phyloP scores from a whole-genome alignment of 192 early-diverging fungal genomes.

The Thamnidium elegans region DNA sequence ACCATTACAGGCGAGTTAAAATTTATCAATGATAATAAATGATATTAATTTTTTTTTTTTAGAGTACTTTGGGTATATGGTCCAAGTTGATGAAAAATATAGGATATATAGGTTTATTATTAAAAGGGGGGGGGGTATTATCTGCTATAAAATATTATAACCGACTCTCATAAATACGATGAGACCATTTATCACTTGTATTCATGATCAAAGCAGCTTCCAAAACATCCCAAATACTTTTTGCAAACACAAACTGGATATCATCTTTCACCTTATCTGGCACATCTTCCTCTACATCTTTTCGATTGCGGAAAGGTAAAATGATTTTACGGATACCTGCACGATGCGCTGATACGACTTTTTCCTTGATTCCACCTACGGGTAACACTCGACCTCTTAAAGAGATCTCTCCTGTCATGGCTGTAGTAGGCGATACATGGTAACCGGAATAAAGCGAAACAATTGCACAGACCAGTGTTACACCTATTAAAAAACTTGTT shows the following conservation, averaged over 20 bases:
- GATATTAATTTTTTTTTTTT: no score
- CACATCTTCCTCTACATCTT: slow-evolving; percentile 69
- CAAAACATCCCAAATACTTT: slow-evolving; percentile 61
- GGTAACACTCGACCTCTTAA: slow-evolving; percentile 75
- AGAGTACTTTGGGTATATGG: no score
- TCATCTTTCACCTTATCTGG: slow-evolving; percentile 59
- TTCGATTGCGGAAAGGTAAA: slow-evolving; percentile 63
- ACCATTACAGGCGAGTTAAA: no score
- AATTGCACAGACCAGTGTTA: slow-evolving; percentile 71
- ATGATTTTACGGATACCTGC: slow-evolving; percentile 68
- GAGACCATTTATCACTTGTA: no score
- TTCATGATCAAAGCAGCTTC: slow-evolving; percentile 39
- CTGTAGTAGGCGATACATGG: slow-evolving; percentile 52
- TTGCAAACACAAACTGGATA: slow-evolving; percentile 65
- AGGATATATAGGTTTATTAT: no score
- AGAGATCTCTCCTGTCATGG: slow-evolving; percentile 89
- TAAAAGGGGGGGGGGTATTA: no score
- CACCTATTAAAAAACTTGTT: not conserved
- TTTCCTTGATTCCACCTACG: slow-evolving; percentile 87
- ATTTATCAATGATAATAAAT: no score
- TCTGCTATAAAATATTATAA: no score
- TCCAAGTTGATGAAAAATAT: no score
- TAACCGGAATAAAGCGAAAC: slow-evolving; percentile 67
- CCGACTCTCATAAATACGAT: no score
- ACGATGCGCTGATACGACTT: slow-evolving; percentile 77